phyloP scores from a whole-genome alignment of 495 filamentous ascomycete species.

The Daldinia childiae region DNA sequence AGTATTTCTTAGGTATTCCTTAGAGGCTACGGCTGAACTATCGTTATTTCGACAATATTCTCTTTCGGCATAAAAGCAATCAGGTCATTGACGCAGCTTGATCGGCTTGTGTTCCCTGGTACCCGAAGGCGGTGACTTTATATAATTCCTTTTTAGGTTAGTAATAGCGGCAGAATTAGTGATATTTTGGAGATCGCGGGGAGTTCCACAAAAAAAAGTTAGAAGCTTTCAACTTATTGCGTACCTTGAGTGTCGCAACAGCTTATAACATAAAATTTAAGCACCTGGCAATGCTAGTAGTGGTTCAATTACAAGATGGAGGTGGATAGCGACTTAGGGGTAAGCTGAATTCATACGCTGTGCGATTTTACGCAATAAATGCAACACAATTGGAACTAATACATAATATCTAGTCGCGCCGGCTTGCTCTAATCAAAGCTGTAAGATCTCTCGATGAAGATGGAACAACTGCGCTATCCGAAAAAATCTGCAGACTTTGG shows the following conservation, averaged over 20 bases:
- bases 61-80: conserved; percentile 31
- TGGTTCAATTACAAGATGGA: conserved; percentile 41
- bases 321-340: conserved; percentile 34
- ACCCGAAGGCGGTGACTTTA: conserved; percentile 52
- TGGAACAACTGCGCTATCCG: conserved; percentile 46
- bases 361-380: background rate
- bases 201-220: conserved; percentile 43
- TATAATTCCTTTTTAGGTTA: conserved; percentile 22
- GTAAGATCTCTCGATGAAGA: conserved; percentile 54
- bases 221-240: conserved; percentile 24
- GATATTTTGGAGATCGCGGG: conserved; percentile 46
- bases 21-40: conserved; percentile 13
- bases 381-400: conserved; percentile 20
- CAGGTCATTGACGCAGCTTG: conserved; percentile 19
- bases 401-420: conserved; percentile 35
- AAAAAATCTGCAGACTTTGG: conserved; percentile 55
- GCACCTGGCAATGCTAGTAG: conserved; percentile 32
- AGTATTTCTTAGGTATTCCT: background rate
- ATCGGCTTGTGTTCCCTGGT: conserved; percentile 19
- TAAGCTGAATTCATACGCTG: conserved; percentile 11
- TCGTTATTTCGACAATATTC: conserved; percentile 17
- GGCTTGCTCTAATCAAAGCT: conserved; percentile 42
- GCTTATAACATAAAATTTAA: conserved; percentile 1
- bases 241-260: background rate
- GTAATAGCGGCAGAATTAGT: conserved; percentile 51